phyloP scores from a whole-genome alignment of 2,329 filamentous ascomycete genomes.

The Talaromyces marneffei region DNA sequence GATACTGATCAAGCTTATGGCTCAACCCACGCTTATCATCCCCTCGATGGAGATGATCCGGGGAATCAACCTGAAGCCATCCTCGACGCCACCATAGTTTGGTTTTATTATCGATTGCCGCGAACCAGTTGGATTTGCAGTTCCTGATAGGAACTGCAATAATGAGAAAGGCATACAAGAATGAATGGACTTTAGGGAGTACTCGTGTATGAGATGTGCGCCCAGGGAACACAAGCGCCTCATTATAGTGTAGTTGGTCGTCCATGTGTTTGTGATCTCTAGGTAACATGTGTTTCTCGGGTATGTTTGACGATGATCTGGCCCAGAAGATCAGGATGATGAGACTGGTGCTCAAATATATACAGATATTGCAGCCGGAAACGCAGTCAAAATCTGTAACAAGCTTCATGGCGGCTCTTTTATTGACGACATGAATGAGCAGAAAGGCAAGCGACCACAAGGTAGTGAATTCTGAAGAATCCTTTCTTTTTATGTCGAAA shows the following conservation, averaged over 20 bases:
- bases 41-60: constrained; percentile 2
- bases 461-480: too few species aligned
- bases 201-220: constrained; percentile 7
- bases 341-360: background rate
- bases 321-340: background rate
- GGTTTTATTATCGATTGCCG: background rate
- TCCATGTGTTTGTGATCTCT: background rate
- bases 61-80: constrained; percentile 8
- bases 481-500: too few species aligned
- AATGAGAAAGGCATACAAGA: background rate
- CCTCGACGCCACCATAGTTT: constrained; percentile 6
- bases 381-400: background rate
- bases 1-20: background rate
- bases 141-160: background rate
- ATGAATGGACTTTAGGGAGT: background rate
- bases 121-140: constrained; percentile 1
- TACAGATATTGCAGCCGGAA: background rate
- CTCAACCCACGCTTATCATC: background rate
- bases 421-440: too few species aligned
- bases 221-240: background rate
- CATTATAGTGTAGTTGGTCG: too few species aligned
- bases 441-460: too few species aligned
- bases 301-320: background rate
- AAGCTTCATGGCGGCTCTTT: background rate
- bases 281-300: background rate